Evolutionary conservation across 257 asterid genomes (phyloP), one percentile per base, ranked within the genome.

Genomic region (Eustoma russellianum): DNA sequence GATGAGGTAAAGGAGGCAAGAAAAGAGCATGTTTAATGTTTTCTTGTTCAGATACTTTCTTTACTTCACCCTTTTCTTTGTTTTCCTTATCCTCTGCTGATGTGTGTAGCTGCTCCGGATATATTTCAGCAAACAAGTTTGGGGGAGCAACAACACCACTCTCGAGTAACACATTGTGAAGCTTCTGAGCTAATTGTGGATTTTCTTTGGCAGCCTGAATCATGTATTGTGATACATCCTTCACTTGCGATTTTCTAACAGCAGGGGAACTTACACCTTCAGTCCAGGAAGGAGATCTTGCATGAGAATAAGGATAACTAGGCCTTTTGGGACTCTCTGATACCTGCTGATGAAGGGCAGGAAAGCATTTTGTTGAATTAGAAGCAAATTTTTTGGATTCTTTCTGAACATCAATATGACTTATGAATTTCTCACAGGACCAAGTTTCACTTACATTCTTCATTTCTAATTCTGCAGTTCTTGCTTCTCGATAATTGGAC

Each of bases 111-210:
- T 72, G 79, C 41, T 83, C 82, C 0, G 83, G 61, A 65, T 75
- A 82, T 66, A 78, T 72, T 74, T 86, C 96, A 34, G 84, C 60
- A 75, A 91, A 91, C 76, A 91, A 65, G 76, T 82, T 65, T 18
- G 95, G 94, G 53, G 98, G 98, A 48, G 98, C 96, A 52, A 86
- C 90, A 18, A 91, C 96, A 13, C 98, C 98, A 66, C 98, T 91
- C 75, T 91, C 98, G 19, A 80, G 81, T 16, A 91, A 83, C 60
- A 82, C 98, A 48, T 83, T 86, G 53, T 91, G 98, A 64, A 91
- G 95, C 73, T 87, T 91, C 71, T 91, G 98, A 60, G 89, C 98
- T 67, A 91, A 75, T 50, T 77, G 85, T 2, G 98, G 98, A 57
- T 91, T 91, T 74, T 87, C 98, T 77, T 91, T 82, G 60, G 96